Base-by-base conservation (phyloP, 2,329 filamentous ascomycete genomes). In the Sphaerostilbella broomeana region DNA sequence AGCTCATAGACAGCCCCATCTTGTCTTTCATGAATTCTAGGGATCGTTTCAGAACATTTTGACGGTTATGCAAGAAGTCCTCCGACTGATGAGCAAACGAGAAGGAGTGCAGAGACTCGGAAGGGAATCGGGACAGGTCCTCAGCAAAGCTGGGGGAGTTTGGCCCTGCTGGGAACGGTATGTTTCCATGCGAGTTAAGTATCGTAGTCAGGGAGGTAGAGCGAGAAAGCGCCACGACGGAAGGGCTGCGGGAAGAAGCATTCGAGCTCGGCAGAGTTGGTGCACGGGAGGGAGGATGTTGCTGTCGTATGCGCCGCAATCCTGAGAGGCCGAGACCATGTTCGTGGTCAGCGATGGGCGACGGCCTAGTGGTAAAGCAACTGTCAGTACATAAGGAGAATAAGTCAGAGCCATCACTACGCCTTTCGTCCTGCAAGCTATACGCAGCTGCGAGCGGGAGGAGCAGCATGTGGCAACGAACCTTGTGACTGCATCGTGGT, bases 11-110 rank as follows among this genome's bases (percentile, higher is more conserved):
- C 82, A 87, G 90, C 47, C 85, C 85, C 63, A 94, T 76, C 48
- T 86, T 85, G 58, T 95, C 88, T 56, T 86, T 84, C 84, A 98
- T 94, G 57, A 97, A 95, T 61, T 97, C 92, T 56, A 95, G 82
- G 7, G 89, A 94, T 43, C 90, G 77, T 64, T 94, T 95, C 54
- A 98, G 62, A 22, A 95, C 84, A 68, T 87, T 94, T 60, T 97
- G 89, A 39, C 92, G 83, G 59, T 79, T 95, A 59, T 95, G 86
- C 40, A 97, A 73, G 47, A 87, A 80, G 47, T 97, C 90, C 56
- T 95, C 89, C 3, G 89, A 90, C 62, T 95, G 89, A 51, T 94
- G 86, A 27, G 92, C 87, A 61, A 98, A 98, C 10, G 90, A 97
- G 66, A 98, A 98, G 2, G 92, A 98, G 63, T 98, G 92, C 32